Evolutionary conservation across 306 rosid genomes (phyloP), one percentile per base, ranked within the genome.

Genomic region (Quercus berberidifolia): DNA sequence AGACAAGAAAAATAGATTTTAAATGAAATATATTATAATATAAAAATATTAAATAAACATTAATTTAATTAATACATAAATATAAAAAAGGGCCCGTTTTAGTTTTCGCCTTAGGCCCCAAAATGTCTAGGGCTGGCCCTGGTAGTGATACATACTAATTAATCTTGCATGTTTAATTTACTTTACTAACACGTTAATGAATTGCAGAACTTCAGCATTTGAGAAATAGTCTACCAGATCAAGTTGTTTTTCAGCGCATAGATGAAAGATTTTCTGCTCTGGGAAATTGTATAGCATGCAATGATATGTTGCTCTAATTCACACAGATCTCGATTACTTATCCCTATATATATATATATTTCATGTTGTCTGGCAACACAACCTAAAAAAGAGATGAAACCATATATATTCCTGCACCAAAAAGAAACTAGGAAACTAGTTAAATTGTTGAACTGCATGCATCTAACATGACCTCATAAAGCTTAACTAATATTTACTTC

Each of bases 261-360:
- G 98, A 95, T 15, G 99, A 95, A 89, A 87, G 91, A 7, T 83
- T 95, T 51, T 95, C 97, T 74, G 98, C 99, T 78, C 85, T 95
- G 10, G 99, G 99, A 69, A 95, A 95, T 85, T 92, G 98, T 60
- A 87, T 95, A 13, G 92, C 98, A 1, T 95, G 99, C 86, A 95
- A 95, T 79, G 99, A 95, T 90, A 92, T 57, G 99, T 95, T 80
- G 99, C 98, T 78, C 97, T 95, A 59, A 68, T 97, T 2, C 99
- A 95, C 88, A 86, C 98, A 26, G 99, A 92, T 89, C 99, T 95
- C 31, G 99, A 92, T 71, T 25, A 20, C 49, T 75, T 72, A 3
- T 52, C 26, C 55, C n/a, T 11, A 11, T 81, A 6, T 28, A 55
- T 25, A 25, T 25, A 25, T 25, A 25, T 25, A n/a, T 25, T 73